Evolutionary conservation across 2,329 filamentous ascomycete species (phyloP).

Genomic region (Zelopaecilomyces penicillatus): DNA sequence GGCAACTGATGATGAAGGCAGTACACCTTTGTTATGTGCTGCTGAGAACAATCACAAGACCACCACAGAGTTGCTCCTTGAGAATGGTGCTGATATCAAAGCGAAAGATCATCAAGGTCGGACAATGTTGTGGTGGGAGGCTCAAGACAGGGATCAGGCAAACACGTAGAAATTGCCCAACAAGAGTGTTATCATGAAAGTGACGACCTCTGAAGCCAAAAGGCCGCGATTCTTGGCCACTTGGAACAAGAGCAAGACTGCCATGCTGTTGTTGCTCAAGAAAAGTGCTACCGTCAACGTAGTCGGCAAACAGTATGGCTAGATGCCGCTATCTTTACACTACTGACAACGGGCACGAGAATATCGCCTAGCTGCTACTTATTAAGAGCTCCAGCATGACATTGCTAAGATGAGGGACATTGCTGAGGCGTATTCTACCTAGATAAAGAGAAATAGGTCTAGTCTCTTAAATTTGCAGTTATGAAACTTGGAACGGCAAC

Average conservation of each 20-base stretch:
- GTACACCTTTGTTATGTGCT: not conserved
- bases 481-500: too few species aligned
- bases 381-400: not conserved
- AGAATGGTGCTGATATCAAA: constrained; percentile 2
- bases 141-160: not conserved
- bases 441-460: too few species aligned
- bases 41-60: constrained; percentile 1
- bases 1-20: not conserved
- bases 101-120: not conserved
- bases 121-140: not conserved
- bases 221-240: too few species aligned
- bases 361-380: constrained; percentile 5
- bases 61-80: not conserved
- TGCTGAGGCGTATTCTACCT: too few species aligned
- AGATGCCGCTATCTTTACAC: not conserved
- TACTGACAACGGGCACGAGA: not conserved
- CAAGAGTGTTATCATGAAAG: not conserved
- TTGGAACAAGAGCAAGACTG: not conserved
- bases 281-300: constrained; percentile 4
- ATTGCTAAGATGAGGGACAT: too few species aligned
- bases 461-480: too few species aligned
- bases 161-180: too few species aligned
- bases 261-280: not conserved
- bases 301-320: not conserved
- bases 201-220: too few species aligned